Conservation (phyloP, 305 asterid genomes). For the Andrographis paniculata region DNA sequence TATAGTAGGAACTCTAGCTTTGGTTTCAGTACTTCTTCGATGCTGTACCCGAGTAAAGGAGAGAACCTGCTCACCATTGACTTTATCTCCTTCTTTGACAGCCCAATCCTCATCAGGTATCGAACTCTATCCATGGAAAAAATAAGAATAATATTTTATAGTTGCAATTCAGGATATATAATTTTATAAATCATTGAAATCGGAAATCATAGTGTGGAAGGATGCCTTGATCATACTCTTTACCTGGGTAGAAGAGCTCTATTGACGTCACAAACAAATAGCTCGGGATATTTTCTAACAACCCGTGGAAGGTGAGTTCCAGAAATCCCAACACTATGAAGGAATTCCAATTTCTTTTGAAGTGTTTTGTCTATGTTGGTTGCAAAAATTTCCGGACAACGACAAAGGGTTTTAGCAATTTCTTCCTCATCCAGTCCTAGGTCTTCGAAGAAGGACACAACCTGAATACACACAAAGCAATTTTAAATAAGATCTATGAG, state of each 20-base stretch:
- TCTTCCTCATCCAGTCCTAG: conserved; percentile 63
- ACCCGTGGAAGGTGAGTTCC: conserved; percentile 56
- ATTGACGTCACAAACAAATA: conserved; percentile 68
- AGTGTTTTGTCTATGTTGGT: conserved; percentile 58
- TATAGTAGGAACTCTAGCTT: conserved; percentile 62
- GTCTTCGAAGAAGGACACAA: conserved; percentile 60
- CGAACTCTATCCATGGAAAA: conserved; percentile 33
- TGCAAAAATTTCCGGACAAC: conserved; percentile 84
- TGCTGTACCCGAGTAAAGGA: conserved; percentile 81
- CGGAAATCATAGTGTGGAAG: no score
- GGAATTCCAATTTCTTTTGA: conserved; percentile 62
- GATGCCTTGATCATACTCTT: no score
- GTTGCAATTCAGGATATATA: no score
- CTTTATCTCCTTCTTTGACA: conserved; percentile 54
- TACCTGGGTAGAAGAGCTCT: conserved; percentile 81
- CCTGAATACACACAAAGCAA: conserved; percentile 29
- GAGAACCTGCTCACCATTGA: conserved; percentile 73
- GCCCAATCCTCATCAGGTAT: conserved; percentile 52
- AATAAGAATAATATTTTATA: no score
- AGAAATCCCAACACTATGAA: conserved; percentile 50
- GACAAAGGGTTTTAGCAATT: conserved; percentile 49
- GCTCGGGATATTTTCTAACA: conserved; percentile 76
- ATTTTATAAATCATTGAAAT: no score
- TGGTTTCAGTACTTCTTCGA: conserved; percentile 68
- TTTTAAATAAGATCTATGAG: no score